Evolutionary conservation across 257 asterid species (phyloP), one percentile per base, ranked within the genome.

Genomic region (Ilex asprella): DNA sequence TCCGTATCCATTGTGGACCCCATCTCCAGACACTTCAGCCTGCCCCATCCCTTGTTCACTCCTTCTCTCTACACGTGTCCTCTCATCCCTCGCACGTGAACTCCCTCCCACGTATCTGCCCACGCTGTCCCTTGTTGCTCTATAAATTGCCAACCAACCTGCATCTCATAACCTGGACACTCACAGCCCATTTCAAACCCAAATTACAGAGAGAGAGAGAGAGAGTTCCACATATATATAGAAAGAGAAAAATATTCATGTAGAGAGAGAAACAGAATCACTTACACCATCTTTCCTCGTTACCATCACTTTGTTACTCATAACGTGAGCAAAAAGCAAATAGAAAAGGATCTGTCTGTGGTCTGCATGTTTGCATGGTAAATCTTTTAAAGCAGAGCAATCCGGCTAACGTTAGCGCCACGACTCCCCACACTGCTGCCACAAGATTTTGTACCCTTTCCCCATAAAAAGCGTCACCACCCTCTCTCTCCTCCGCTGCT

Each of bases 1-100:
- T 56, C 80, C 44, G 56, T 61, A 78, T 78, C 80, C 64, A 63
- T 14, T 13, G 54, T 67, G 66, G 83, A 16, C 68, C 77, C 77
- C 61, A 61, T 21, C 14, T 49, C 41, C 41, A 49, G 10, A 11
- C 57, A 27, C 10, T 53, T 2, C 16, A 50, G 5, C 14, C 5
- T 6, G 13, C 15, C 55, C 16, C 55, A 50, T n/a, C 55, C 7
- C 55, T 50, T 30, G 12, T 8, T 10, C 29, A 16, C 51, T 39
- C 11, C 9, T 66, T 68, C 55, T 44, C 39, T 63, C 13, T 30
- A 58, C 88, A 79, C 88, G 85, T 80, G 89, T 68, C 82, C 39
- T 71, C 66, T 60, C 78, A 47, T 31, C 79, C 76, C 76, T 73
- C 74, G 64, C 87, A 78, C 85, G 86, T 76, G 83, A 66, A 41